Evolutionary conservation across 306 rosid species (phyloP).

Genomic region (Castanea crenata): DNA sequence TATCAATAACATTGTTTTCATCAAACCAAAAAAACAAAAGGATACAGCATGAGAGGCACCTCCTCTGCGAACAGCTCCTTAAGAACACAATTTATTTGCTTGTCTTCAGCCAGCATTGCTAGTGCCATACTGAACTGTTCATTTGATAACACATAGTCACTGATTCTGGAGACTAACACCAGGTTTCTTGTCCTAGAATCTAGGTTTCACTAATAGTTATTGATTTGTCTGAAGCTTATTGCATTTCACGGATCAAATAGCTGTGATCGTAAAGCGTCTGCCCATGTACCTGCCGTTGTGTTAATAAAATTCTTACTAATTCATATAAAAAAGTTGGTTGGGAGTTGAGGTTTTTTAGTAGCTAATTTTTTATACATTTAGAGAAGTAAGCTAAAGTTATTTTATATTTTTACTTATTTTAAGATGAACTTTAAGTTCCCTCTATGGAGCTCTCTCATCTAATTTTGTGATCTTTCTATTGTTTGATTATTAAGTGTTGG

Average conservation of each 20-base stretch:
- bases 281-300: slow-evolving; percentile 49
- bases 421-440: too few species aligned
- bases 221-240: slow-evolving; percentile 91
- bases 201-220: slow-evolving; percentile 90
- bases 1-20: neutral
- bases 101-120: slow-evolving; percentile 98
- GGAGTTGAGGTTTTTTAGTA: neutral
- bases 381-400: too few species aligned
- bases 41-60: slow-evolving; percentile 37
- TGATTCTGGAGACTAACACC: slow-evolving; percentile 92
- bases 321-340: neutral
- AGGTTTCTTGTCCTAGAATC: slow-evolving; percentile 98
- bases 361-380: too few species aligned
- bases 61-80: slow-evolving; percentile 96
- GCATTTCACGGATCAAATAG: slow-evolving; percentile 96
- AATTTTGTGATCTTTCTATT: too few species aligned
- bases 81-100: slow-evolving; percentile 93
- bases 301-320: slow-evolving; percentile 83
- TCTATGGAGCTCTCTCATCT: too few species aligned
- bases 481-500: too few species aligned
- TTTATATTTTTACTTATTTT: too few species aligned
- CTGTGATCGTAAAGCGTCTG: slow-evolving; percentile 67
- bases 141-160: slow-evolving; percentile 91
- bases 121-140: slow-evolving; percentile 96
- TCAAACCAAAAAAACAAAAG: slow-evolving; percentile 2